These are phyloP conservation scores for Phytophthora constricta DNA, from an alignment of 352 stramenopile species.

Conservation along the genomic window DNA sequence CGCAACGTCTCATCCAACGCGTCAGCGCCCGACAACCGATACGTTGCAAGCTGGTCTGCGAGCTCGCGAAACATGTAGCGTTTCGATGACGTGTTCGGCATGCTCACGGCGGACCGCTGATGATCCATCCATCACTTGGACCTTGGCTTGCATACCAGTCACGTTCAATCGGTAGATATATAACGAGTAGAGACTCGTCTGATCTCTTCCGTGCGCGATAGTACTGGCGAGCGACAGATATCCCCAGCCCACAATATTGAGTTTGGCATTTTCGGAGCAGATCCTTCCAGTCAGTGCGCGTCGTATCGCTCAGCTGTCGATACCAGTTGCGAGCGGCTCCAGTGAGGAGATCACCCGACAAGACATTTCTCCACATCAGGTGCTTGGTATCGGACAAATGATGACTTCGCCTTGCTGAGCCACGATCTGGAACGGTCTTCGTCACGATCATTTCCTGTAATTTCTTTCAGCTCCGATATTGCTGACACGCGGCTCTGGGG, in stretches of 20 bases:
- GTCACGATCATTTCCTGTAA: not conserved
- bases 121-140: conserved; percentile 1
- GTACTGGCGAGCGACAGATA: conserved; percentile 11
- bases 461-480: conserved; percentile 11
- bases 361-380: conserved; percentile 5
- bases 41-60: not conserved
- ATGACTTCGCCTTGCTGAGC: conserved; percentile 11
- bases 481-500: conserved; percentile 2
- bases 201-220: conserved; percentile 11
- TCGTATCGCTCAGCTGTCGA: not conserved
- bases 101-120: conserved; percentile 5
- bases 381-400: conserved; percentile 6
- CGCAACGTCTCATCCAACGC: conserved; percentile 1
- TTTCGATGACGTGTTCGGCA: conserved; percentile 25
- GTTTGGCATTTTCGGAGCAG: conserved; percentile 1
- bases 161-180: conserved; percentile 16
- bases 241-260: conserved; percentile 2
- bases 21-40: not conserved
- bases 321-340: conserved; percentile 9
- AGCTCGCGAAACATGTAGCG: conserved; percentile 11
- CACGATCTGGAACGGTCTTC: conserved; percentile 5
- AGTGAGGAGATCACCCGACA: conserved; percentile 2
- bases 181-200: conserved; percentile 9
- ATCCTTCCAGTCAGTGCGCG: not conserved
- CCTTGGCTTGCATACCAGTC: conserved; percentile 1